Percentiles rank a stretch among this genome's conserved stretches.
Evolutionary conservation across 176 grass and related monocot genomes (phyloP).

Genomic region (Zoysia pacifica): DNA sequence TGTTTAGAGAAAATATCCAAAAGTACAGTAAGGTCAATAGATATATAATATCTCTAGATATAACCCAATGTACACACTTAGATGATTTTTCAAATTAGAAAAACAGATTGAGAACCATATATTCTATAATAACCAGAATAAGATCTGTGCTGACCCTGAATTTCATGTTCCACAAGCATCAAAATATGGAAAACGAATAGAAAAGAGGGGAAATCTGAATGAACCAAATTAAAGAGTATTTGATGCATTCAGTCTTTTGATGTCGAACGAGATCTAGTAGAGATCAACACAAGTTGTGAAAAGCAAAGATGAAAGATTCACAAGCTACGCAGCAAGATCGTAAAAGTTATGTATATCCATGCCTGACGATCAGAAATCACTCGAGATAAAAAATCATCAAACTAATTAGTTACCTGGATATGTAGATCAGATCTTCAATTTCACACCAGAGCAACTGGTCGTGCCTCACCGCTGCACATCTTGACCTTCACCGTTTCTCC

Average conservation of each 20-base stretch:
- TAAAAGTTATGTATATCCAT: not conserved
- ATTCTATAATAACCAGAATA: not conserved
- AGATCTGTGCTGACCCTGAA: slow-evolving; percentile 13
- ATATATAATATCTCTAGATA: not conserved
- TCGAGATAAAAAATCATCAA: slow-evolving; percentile 17
- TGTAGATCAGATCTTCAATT: slow-evolving; percentile 39
- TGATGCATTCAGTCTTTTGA: not conserved
- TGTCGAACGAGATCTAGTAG: slow-evolving; percentile 1
- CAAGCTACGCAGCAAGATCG: not conserved
- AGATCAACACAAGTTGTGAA: slow-evolving; percentile 25
- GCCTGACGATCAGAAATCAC: not conserved
- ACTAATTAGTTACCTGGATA: slow-evolving; percentile 35
- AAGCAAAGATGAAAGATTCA: slow-evolving; percentile 14
- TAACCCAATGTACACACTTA: not conserved
- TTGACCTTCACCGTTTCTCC: slow-evolving; percentile 19
- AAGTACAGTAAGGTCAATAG: not conserved
- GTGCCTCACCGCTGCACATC: not conserved
- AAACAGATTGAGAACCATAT: not conserved
- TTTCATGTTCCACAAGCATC: slow-evolving; percentile 26
- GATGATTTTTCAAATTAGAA: slow-evolving; percentile 11
- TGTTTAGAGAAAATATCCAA: not conserved
- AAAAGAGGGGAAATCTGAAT: not conserved
- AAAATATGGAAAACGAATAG: not conserved
- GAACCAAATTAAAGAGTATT: not conserved
- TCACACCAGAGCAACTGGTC: slow-evolving; percentile 19